A percentile compares a stretch with the other conserved stretches of the same genome.
These are phyloP conservation scores for Citrullus colocynthis DNA, from an alignment of 306 rosid genomes.

Conservation along the genomic window DNA sequence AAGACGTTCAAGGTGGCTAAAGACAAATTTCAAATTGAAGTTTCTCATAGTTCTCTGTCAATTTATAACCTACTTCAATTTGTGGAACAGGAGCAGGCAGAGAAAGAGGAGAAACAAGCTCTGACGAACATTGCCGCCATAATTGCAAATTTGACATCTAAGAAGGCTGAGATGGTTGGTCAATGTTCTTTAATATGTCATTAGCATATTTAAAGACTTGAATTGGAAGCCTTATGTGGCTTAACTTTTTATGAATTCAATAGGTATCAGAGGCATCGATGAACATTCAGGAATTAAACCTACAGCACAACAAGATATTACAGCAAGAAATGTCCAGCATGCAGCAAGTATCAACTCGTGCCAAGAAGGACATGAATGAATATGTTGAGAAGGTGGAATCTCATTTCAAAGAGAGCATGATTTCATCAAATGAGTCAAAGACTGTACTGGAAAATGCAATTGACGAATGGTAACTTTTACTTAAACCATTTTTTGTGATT, in stretches of 20 bases:
- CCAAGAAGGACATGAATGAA: slow-evolving; percentile 30
- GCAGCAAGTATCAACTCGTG: slow-evolving; percentile 47
- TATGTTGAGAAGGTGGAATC: slow-evolving; percentile 34
- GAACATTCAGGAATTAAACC: slow-evolving; percentile 30
- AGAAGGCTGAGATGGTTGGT: slow-evolving; percentile 46
- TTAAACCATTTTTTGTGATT: background rate
- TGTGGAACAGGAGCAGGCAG: slow-evolving; percentile 57
- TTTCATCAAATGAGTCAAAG: slow-evolving; percentile 30
- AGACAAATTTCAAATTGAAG: background rate
- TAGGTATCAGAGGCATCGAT: slow-evolving; percentile 71
- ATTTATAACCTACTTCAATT: background rate
- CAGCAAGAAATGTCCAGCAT: slow-evolving; percentile 41
- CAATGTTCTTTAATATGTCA: slow-evolving; percentile 3
- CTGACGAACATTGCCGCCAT: slow-evolving; percentile 49
- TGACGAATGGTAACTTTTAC: slow-evolving; percentile 48
- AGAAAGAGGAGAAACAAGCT: slow-evolving; percentile 56
- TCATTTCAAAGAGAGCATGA: slow-evolving; percentile 34
- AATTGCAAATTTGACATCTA: slow-evolving; percentile 49
- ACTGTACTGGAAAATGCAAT: slow-evolving; percentile 38
- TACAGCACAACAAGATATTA: slow-evolving; percentile 37
- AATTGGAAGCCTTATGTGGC: background rate
- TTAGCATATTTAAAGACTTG: too few species aligned
- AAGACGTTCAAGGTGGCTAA: slow-evolving; percentile 61
- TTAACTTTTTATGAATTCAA: slow-evolving; percentile 14
- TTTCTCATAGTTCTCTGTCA: background rate